phyloP scores from a whole-genome alignment of 441 rosid genomes.

The Metrosideros polymorpha region DNA sequence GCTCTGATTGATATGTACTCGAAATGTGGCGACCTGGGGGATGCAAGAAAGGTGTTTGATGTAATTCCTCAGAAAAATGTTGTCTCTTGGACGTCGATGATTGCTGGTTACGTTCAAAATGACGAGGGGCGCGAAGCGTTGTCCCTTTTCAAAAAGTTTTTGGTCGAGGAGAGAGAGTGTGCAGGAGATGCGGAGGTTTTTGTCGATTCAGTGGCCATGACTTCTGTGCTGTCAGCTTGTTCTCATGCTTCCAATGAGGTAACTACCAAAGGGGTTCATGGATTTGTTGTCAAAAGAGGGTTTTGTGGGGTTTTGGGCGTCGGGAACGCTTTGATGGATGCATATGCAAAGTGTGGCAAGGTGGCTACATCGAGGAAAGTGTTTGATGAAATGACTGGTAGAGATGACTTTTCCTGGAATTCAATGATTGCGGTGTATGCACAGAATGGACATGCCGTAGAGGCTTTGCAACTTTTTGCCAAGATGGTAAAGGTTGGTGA shows the following conservation, averaged over 20 bases:
- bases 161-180: slow-evolving; percentile 33
- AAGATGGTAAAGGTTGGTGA: slow-evolving; percentile 27
- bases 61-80: slow-evolving; percentile 44
- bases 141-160: slow-evolving; percentile 51
- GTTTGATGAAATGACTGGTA: slow-evolving; percentile 55
- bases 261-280: slow-evolving; percentile 47
- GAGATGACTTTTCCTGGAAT: slow-evolving; percentile 70
- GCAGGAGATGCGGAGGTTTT: slow-evolving; percentile 14
- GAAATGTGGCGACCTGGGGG: slow-evolving; percentile 31
- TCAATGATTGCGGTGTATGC: slow-evolving; percentile 66
- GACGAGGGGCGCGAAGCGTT: slow-evolving; percentile 42
- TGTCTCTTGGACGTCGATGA: slow-evolving; percentile 69
- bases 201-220: slow-evolving; percentile 56
- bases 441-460: slow-evolving; percentile 54
- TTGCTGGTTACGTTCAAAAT: slow-evolving; percentile 58
- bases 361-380: slow-evolving; percentile 44
- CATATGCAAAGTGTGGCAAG: slow-evolving; percentile 62
- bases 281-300: slow-evolving; percentile 54
- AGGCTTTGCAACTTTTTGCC: slow-evolving; percentile 49
- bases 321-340: slow-evolving; percentile 61
- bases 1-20: slow-evolving; percentile 56
- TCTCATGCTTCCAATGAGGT: slow-evolving; percentile 35
- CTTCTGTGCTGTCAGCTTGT: slow-evolving; percentile 72
- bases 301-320: slow-evolving; percentile 44
- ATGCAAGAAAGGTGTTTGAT: slow-evolving; percentile 51